Conservation (phyloP, 192 early-diverging fungal species). For the Linnemannia elongata region DNA sequence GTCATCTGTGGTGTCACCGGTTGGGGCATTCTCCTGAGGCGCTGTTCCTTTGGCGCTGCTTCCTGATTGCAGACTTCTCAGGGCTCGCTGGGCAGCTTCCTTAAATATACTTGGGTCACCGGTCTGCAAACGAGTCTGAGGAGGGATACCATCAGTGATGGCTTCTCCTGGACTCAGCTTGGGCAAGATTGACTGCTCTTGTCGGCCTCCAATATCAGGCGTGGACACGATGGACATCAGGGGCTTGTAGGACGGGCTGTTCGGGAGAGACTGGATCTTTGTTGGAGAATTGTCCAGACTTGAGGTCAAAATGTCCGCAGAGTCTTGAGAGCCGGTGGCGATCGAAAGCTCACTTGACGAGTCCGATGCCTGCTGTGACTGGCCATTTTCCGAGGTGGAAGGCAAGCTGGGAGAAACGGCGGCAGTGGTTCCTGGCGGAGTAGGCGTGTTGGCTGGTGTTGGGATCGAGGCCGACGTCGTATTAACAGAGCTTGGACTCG, state of each 20-base stretch:
- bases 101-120: constrained; percentile 18
- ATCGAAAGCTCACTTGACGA: not conserved
- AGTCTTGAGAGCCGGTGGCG: not conserved
- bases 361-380: not conserved
- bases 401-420: not conserved
- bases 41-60: not conserved
- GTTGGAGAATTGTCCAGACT: not conserved
- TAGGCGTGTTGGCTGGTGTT: constrained; percentile 41
- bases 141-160: not conserved
- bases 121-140: constrained; percentile 6
- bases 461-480: constrained; percentile 22
- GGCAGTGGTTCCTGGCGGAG: not conserved
- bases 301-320: not conserved
- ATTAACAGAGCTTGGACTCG: constrained; percentile 14
- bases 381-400: not conserved
- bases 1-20: constrained; percentile 35
- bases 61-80: not conserved
- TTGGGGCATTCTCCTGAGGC: not conserved
- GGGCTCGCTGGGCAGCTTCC: constrained; percentile 25
- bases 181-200: constrained; percentile 10
- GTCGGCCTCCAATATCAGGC: constrained; percentile 12
- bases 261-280: constrained; percentile 10
- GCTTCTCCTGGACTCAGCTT: constrained; percentile 4
- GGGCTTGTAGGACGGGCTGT: constrained; percentile 30
- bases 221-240: constrained; percentile 14